Base-by-base conservation (phyloP, 2,329 filamentous ascomycete genomes). In the Chalaropsis ovoidea region DNA sequence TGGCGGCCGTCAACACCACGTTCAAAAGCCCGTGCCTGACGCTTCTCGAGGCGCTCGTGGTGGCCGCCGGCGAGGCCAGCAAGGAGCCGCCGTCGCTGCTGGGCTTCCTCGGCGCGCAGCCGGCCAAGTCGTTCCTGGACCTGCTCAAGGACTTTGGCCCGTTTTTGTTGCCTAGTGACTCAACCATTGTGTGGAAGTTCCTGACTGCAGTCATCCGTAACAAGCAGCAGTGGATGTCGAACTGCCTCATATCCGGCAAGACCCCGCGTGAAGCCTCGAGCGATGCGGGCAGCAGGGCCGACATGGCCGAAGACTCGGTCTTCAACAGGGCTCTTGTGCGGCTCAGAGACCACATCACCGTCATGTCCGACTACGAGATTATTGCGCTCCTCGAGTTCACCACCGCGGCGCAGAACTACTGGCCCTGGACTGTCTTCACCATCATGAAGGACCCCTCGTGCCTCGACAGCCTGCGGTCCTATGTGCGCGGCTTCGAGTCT, bases 171-270 rank as follows among this genome's bases (percentile, higher is more conserved):
- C 76, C 81, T 1, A 74, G 79, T 5, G 83, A 90, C 64, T 84
- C 88, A 49, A 82, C 84, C 52, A 79, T 81, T 7, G 87, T 90
- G 22, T 99, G 93, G 94, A 84, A 83, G 66, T 86, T 99, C 71
- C 85, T 97, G 64, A 89, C 92, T 1, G 86, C 87, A 2, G 87
- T 97, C 60, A 83, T 99, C 68, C 88, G 88, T 69, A 92, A 90
- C 73, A 86, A 90, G 69, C 94, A 99, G 73, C 92, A 96, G 72
- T 97, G 93, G 89, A 89, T 99, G 78, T 90, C 93, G 0, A 90
- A 96, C 68, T 95, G 92, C 72, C 80, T 99, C 8, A 83, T 97
- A 47, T 96, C 91, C 6, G 94, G 92, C 24, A 87, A 86, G 72
- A 90, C 90, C 0, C 91, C 93, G 3, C 63, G 68, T 2, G 83